phyloP scores from a whole-genome alignment of 331 rosid genomes.

The Rhamnella rubrinervis region DNA sequence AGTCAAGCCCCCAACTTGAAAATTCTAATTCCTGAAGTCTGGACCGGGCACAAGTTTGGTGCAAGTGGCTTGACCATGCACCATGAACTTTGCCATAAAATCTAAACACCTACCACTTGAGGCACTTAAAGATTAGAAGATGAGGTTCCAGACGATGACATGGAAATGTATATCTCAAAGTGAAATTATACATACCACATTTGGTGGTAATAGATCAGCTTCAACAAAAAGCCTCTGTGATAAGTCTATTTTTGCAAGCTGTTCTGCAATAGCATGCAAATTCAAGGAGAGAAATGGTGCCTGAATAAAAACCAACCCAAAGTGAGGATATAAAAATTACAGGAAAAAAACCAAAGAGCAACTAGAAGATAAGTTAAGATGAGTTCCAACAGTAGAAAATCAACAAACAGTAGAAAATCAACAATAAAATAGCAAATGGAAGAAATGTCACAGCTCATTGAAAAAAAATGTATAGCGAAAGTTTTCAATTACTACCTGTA shows the following conservation, averaged over 20 bases:
- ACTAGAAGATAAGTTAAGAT: slow-evolving; percentile 12
- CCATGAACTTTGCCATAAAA: no score
- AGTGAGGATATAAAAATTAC: not conserved
- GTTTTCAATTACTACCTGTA: no score
- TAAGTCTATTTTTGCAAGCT: slow-evolving; percentile 57
- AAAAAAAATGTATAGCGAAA: not conserved
- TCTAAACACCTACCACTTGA: no score
- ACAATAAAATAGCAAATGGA: slow-evolving; percentile 12
- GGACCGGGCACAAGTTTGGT: no score
- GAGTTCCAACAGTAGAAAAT: not conserved
- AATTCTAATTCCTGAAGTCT: no score
- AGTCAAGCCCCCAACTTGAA: no score
- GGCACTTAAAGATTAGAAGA: not conserved
- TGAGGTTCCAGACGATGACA: not conserved
- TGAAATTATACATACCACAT: slow-evolving; percentile 56
- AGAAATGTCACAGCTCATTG: not conserved
- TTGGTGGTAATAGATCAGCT: slow-evolving; percentile 60
- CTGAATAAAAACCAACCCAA: slow-evolving; percentile 39
- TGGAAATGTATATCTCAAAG: slow-evolving; percentile 5
- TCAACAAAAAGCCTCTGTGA: slow-evolving; percentile 79
- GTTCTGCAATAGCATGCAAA: slow-evolving; percentile 70
- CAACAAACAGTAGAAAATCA: slow-evolving; percentile 5
- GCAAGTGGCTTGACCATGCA: no score
- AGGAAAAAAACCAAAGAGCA: slow-evolving; percentile 12
- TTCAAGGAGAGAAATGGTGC: slow-evolving; percentile 75